Percentiles rank a stretch among this genome's conserved stretches.
These are phyloP conservation scores for Diaporthe citri DNA, from an alignment of 2,329 filamentous ascomycete genomes.

Conservation along the genomic window DNA sequence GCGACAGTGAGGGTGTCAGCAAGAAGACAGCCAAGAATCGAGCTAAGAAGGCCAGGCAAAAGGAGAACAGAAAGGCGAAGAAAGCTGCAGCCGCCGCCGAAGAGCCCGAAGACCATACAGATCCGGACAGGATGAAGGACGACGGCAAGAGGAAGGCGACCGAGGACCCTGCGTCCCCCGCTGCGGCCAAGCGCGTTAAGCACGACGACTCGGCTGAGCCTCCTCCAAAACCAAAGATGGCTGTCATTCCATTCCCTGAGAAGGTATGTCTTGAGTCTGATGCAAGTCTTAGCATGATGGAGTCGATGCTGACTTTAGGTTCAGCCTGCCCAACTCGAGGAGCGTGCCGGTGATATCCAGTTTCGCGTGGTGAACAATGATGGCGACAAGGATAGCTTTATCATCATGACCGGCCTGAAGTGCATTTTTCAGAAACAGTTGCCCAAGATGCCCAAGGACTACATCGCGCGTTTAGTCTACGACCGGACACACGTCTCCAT, in stretches of 20 bases:
- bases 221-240: conserved; percentile 69
- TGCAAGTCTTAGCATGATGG: not conserved
- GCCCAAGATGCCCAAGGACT: conserved; percentile 99
- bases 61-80: conserved; percentile 13
- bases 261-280: conserved; percentile 68
- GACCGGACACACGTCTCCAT: conserved; percentile 96
- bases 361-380: conserved; percentile 99
- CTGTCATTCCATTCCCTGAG: conserved; percentile 85
- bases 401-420: conserved; percentile 95
- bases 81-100: conserved; percentile 18
- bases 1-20: not conserved
- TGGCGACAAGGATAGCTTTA: conserved; percentile 85
- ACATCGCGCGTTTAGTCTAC: conserved; percentile 97
- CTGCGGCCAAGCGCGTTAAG: conserved; percentile 75
- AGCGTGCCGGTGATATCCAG: conserved; percentile 93
- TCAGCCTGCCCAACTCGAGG: conserved; percentile 90
- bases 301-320: conserved; percentile 45
- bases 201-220: conserved; percentile 59
- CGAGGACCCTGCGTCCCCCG: conserved; percentile 73
- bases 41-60: conserved; percentile 26
- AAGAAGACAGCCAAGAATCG: conserved; percentile 28
- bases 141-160: conserved; percentile 79
- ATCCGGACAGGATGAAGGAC: conserved; percentile 51
- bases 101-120: not conserved
- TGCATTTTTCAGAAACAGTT: conserved; percentile 99